Conservation (phyloP, 495 filamentous ascomycete genomes). For the Chaetomium tenue region DNA sequence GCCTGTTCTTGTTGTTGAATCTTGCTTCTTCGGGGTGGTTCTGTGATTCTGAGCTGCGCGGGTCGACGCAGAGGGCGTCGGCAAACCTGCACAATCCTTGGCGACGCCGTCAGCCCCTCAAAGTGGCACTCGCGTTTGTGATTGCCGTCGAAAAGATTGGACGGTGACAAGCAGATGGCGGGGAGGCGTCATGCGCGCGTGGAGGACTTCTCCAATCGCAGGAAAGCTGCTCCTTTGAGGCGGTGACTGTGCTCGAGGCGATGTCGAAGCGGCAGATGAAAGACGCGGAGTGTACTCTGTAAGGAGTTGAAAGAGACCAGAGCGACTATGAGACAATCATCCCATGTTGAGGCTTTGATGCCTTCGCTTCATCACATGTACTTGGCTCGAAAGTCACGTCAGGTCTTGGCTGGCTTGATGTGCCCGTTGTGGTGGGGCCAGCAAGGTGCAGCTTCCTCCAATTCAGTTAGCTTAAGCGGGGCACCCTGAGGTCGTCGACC, state of each 20-base stretch:
- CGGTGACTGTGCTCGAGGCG: not conserved
- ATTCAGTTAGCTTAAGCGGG: not conserved
- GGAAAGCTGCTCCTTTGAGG: not conserved
- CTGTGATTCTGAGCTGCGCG: conserved; percentile 5
- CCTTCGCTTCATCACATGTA: not conserved
- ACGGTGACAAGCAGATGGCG: conserved; percentile 14
- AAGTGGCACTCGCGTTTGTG: conserved; percentile 11
- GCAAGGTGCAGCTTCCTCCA: not conserved
- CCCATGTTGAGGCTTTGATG: not conserved
- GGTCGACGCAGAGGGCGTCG: not conserved
- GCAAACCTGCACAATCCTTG: not conserved
- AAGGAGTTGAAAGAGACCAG: not conserved
- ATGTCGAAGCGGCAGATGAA: not conserved
- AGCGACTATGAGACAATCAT: not conserved
- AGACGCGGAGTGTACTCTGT: no score
- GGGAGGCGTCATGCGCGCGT: conserved; percentile 10
- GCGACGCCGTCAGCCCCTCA: conserved; percentile 5
- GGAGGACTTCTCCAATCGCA: not conserved
- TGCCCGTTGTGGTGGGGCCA: not conserved
- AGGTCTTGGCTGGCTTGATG: conserved; percentile 12
- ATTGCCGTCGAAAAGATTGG: conserved; percentile 14
- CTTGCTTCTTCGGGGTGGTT: not conserved
- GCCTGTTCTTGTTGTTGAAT: not conserved
- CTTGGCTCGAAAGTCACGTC: conserved; percentile 24
- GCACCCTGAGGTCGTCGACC: no score